Base-by-base conservation (phyloP, 2,329 filamentous ascomycete species). In the Aspergillus proliferans region DNA sequence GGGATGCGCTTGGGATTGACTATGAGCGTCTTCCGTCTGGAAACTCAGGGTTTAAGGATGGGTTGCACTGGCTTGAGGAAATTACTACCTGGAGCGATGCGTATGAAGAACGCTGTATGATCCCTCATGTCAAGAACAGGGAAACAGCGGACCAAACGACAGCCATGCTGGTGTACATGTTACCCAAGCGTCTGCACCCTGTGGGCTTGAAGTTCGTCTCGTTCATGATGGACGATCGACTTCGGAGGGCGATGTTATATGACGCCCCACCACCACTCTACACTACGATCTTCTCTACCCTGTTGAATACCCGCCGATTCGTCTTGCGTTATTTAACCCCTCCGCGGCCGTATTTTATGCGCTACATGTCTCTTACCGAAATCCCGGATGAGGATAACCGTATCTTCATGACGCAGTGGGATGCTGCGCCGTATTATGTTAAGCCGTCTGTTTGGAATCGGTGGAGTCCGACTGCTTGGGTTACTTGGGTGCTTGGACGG, bases 1-100 rank as follows among this genome's bases (percentile, higher is more conserved):
- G 86, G 12, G 83, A 88, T 57, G 79, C 80, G 46, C 85, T 90
- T 80, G 77, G 75, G 0, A 86, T 90, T 48, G 67, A 69, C 3
- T 80, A 72, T 43, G 66, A 68, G 2, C 60, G 53, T 1, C 66
- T 82, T n/a, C 72, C 72, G 0, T 75, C 71, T 1, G 58, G 54
- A 1, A 53, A 59, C 30, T 58, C 56, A 0, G 73, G 71, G 0
- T 80, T 75, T 56, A 60, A 63, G 4, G 76, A 80, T 55, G 77
- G 79, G 1, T 57, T 80, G 18, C 69, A 79, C 3, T 83, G 76
- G 71, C 63, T 76, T 3, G 71, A 79, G 2, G 77, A 80, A 45
- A 56, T 82, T 1, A 61, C 63, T 15, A 60, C 57, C 1, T 83
- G 80, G 80, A 73, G 72, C 46, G 49, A 74, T 44, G 58, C 62